Conservation (phyloP, 208 protist species). For the Wallacemonas sp. region DNA sequence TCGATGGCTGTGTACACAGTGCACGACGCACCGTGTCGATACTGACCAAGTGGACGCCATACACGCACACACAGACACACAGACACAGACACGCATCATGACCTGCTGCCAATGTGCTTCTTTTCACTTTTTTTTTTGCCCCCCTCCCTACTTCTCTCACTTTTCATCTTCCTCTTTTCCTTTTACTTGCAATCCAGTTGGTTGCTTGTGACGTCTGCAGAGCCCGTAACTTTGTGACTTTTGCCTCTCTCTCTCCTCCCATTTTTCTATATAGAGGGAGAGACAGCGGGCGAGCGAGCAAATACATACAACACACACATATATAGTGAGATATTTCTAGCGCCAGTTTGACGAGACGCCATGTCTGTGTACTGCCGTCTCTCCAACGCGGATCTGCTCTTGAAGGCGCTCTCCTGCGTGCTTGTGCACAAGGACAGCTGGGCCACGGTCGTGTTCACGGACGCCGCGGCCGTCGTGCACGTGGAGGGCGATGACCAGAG, state of each 20-base stretch:
- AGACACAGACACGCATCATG: too few species aligned
- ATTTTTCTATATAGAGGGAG: too few species aligned
- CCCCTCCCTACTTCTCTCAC: background rate
- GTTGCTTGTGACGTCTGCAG: too few species aligned
- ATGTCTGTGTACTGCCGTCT: slow-evolving; percentile 85
- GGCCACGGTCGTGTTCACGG: slow-evolving; percentile 68
- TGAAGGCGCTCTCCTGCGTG: slow-evolving; percentile 51
- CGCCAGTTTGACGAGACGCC: background rate
- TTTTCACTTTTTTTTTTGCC: slow-evolving; percentile 9
- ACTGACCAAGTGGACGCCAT: too few species aligned
- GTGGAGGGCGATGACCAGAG: slow-evolving; percentile 70
- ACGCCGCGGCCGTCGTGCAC: slow-evolving; percentile 57
- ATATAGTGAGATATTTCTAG: background rate
- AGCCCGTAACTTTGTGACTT: too few species aligned
- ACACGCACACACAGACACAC: too few species aligned
- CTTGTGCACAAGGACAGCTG: slow-evolving; percentile 60
- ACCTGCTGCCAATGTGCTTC: too few species aligned
- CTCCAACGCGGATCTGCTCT: slow-evolving; percentile 42
- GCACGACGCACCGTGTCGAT: too few species aligned
- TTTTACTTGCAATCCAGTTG: too few species aligned
- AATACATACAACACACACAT: background rate
- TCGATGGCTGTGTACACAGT: too few species aligned
- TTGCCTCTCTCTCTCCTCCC: too few species aligned
- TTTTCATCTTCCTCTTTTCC: background rate
- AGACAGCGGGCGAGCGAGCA: too few species aligned